phyloP scores from a whole-genome alignment of 352 stramenopile genomes.

The Pelagophyceae sp. region DNA sequence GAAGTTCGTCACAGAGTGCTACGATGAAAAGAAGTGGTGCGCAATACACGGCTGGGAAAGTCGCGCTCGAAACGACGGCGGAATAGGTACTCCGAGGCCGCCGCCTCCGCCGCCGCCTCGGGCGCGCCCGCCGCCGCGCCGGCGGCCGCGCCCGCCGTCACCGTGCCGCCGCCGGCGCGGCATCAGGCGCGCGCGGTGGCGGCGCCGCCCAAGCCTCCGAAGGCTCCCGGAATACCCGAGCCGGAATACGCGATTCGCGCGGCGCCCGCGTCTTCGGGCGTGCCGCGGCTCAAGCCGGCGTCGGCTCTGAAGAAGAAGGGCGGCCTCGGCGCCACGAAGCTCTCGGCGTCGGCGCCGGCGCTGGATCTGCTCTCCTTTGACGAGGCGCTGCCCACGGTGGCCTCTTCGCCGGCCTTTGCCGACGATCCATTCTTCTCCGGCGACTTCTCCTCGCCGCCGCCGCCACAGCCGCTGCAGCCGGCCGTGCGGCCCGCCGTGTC shows the following conservation, averaged over 20 bases:
- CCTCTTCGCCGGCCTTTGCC: slow-evolving; percentile 23
- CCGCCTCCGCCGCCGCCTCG: too few relatives aligned
- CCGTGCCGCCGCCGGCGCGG: too few relatives aligned
- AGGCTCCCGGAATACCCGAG: too few relatives aligned
- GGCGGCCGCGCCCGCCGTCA: background rate
- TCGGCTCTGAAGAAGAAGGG: background rate
- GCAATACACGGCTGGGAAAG: background rate
- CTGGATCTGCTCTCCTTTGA: background rate
- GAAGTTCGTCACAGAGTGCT: background rate
- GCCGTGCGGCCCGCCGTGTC: background rate
- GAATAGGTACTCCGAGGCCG: background rate
- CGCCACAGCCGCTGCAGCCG: background rate
- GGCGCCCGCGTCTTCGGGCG: too few relatives aligned
- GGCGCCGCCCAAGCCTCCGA: background rate
- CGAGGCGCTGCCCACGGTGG: slow-evolving; percentile 38
- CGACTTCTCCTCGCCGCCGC: background rate
- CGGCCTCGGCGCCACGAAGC: background rate
- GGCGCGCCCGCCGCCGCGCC: too few relatives aligned
- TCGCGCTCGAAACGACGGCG: too few relatives aligned
- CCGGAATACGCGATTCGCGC: too few relatives aligned
- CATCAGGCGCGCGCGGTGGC: background rate
- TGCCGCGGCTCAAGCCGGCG: background rate
- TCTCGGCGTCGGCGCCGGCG: too few relatives aligned
- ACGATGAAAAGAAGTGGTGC: background rate
- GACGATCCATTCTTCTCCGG: background rate